phyloP scores from a whole-genome alignment of 345 rosid species.

The Capsella bursapastoris region DNA sequence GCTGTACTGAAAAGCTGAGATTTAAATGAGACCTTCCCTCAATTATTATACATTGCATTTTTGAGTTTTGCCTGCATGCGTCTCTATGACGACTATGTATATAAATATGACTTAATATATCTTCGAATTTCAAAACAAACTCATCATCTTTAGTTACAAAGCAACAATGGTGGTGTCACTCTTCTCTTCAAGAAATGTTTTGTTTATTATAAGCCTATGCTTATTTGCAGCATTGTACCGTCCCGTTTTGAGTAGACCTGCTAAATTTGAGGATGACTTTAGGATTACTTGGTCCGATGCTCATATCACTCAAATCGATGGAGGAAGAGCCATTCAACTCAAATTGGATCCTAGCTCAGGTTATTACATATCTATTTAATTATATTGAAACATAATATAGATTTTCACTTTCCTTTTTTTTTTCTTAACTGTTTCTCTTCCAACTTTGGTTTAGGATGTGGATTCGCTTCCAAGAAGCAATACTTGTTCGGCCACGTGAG shows the following conservation, averaged over 20 bases:
- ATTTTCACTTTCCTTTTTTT: neutral
- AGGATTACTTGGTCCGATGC: constrained; percentile 75
- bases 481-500: constrained; percentile 86
- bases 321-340: constrained; percentile 84
- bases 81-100: neutral
- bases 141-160: constrained; percentile 20
- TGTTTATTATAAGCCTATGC: constrained; percentile 25
- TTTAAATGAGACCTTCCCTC: constrained; percentile 35
- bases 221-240: constrained; percentile 41
- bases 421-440: neutral
- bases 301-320: constrained; percentile 73
- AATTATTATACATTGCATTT: constrained; percentile 10
- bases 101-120: constrained; percentile 23
- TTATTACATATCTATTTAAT: constrained; percentile 21
- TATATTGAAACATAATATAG: neutral
- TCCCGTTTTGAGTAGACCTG: constrained; percentile 54
- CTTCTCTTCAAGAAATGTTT: constrained; percentile 34
- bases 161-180: constrained; percentile 28
- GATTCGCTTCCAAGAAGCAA: constrained; percentile 75
- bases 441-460: constrained; percentile 61
- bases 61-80: neutral
- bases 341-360: constrained; percentile 84
- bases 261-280: constrained; percentile 73
- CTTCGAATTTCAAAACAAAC: constrained; percentile 22
- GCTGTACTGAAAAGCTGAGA: constrained; percentile 45